Evolutionary conservation across 495 filamentous ascomycete species (phyloP).

Genomic region (Beverwykella pulmonaria): DNA sequence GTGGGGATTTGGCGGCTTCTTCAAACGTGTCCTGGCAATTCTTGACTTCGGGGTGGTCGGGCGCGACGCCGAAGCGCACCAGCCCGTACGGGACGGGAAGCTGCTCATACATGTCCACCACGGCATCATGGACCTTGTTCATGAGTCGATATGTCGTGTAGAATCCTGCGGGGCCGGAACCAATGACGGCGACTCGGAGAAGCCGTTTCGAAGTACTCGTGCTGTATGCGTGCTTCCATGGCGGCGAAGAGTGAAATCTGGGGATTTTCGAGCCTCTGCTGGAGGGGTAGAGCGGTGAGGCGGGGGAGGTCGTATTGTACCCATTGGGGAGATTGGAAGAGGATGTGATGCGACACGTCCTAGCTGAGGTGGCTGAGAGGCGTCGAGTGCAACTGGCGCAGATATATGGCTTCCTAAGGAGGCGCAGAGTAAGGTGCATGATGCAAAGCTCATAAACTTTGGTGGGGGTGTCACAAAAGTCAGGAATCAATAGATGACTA

Average conservation of each 20-base stretch:
- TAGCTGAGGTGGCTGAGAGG: neutral
- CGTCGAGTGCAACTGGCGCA: conserved; percentile 30
- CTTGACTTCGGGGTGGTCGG: conserved; percentile 98
- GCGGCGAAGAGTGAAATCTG: neutral
- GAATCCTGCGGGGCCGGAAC: conserved; percentile 94
- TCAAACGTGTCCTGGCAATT: conserved; percentile 94
- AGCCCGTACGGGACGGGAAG: conserved; percentile 91
- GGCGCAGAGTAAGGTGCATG: conserved; percentile 14
- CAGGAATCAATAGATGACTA: neutral
- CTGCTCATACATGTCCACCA: conserved; percentile 95
- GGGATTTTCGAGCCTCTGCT: neutral
- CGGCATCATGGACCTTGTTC: conserved; percentile 66
- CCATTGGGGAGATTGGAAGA: neutral
- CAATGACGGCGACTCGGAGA: conserved; percentile 82
- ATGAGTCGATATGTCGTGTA: conserved; percentile 88
- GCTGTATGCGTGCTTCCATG: conserved; percentile 26
- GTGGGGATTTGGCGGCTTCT: conserved; percentile 75
- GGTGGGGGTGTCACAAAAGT: neutral
- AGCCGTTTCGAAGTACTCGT: conserved; percentile 49
- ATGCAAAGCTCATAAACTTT: neutral
- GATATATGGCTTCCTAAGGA: conserved; percentile 21
- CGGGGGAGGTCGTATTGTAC: neutral
- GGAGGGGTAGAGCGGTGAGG: neutral
- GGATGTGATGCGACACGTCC: neutral
- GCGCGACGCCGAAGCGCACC: conserved; percentile 90